A percentile compares a stretch with the other conserved stretches of the same genome.
phyloP scores from a whole-genome alignment of 176 grass and related monocot genomes.

The Microstegium vimineum region DNA sequence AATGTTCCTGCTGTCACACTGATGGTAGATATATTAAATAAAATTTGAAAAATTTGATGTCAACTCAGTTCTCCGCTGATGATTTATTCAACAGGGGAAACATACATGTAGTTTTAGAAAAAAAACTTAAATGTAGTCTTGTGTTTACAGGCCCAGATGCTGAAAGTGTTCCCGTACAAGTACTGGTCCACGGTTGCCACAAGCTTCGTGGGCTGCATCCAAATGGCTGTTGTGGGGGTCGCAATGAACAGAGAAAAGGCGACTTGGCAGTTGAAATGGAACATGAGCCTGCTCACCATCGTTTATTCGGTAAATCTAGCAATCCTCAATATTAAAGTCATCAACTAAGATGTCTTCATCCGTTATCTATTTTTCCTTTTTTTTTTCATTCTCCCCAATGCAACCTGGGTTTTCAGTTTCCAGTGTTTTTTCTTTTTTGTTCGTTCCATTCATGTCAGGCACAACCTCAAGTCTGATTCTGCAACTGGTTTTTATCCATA shows the following conservation, averaged over 20 bases:
- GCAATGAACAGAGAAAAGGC: conserved; percentile 39
- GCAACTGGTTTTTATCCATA: too few relatives aligned
- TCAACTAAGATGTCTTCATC: not conserved
- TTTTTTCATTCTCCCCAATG: too few relatives aligned
- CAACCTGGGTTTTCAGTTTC: too few relatives aligned
- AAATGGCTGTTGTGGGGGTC: conserved; percentile 32
- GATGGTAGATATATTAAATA: too few relatives aligned
- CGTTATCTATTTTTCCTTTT: not conserved
- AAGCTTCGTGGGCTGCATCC: conserved; percentile 35
- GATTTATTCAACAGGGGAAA: not conserved
- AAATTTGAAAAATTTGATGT: not conserved
- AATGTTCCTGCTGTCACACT: not conserved
- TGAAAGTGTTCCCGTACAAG: conserved; percentile 50
- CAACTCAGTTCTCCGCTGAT: not conserved
- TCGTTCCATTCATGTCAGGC: too few relatives aligned
- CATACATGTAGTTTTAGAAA: not conserved
- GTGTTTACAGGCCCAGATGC: conserved; percentile 32
- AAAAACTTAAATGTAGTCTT: not conserved
- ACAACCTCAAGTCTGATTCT: too few relatives aligned
- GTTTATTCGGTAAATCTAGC: conserved; percentile 32
- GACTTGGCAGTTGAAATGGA: conserved; percentile 41
- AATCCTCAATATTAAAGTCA: not conserved
- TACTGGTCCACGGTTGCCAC: conserved; percentile 36
- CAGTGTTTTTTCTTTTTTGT: too few relatives aligned
- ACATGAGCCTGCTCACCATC: conserved; percentile 45